phyloP scores from a whole-genome alignment of 192 early-diverging fungal genomes.

The Dispira parvispora region DNA sequence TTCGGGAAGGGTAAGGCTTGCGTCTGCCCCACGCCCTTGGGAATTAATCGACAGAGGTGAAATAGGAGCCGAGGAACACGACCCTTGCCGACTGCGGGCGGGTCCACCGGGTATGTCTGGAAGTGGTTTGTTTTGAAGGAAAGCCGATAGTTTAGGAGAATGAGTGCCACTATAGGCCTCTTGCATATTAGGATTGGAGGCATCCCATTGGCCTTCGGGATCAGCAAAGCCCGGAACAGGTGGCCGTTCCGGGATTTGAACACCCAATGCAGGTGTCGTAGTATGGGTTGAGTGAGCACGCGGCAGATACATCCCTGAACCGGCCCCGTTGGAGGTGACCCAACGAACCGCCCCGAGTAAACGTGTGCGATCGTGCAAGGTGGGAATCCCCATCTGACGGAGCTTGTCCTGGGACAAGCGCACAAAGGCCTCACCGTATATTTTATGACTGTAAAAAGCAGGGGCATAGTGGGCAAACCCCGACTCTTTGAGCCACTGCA shows the following conservation, averaged over 20 bases:
- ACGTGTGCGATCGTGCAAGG: slow-evolving; percentile 5
- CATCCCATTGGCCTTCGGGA: neutral
- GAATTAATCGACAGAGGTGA: slow-evolving; percentile 6
- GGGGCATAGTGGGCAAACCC: neutral
- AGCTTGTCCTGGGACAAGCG: neutral
- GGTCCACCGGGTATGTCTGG: no score
- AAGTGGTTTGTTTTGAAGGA: no score
- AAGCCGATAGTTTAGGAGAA: neutral
- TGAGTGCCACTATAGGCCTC: neutral
- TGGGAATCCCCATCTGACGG: slow-evolving; percentile 5
- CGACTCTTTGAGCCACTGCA: neutral
- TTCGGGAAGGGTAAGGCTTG: no score
- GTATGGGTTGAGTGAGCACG: neutral
- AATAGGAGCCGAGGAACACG: slow-evolving; percentile 3
- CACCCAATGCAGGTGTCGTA: neutral
- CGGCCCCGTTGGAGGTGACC: no score
- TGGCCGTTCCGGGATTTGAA: slow-evolving; percentile 1
- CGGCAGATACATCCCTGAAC: neutral
- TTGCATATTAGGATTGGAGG: neutral
- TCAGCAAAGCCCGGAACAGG: neutral
- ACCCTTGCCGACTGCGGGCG: no score
- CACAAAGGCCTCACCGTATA: neutral
- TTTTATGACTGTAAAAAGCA: neutral
- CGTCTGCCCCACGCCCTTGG: neutral
- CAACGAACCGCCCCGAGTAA: slow-evolving; percentile 1